Evolutionary conservation across 257 asterid genomes (phyloP).

Genomic region (Plantago major): DNA sequence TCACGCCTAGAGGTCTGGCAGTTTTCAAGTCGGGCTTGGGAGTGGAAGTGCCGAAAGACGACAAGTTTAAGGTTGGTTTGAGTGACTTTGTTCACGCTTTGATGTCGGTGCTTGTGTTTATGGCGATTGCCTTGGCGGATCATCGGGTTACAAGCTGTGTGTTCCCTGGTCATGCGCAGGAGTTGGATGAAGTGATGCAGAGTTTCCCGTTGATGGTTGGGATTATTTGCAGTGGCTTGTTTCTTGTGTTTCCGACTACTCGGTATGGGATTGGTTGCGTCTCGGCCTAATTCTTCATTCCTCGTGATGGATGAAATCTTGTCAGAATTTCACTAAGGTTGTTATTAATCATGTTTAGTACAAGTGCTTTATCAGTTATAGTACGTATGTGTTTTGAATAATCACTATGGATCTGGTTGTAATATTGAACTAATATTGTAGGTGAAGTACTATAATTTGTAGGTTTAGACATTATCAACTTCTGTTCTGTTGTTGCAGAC

Average conservation of each 20-base stretch:
- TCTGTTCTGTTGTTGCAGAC: too few relatives aligned
- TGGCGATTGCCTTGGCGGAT: constrained; percentile 76
- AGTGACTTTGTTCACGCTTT: constrained; percentile 80
- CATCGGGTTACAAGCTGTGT: constrained; percentile 78
- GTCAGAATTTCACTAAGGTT: too few relatives aligned
- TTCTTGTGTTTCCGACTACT: constrained; percentile 84
- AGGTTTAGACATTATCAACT: too few relatives aligned
- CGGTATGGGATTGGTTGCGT: constrained; percentile 81
- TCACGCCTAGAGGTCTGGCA: constrained; percentile 58
- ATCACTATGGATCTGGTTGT: too few relatives aligned
- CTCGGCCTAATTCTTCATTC: constrained; percentile 44
- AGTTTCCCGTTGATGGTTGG: constrained; percentile 93
- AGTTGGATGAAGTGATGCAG: constrained; percentile 79
- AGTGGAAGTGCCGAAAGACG: constrained; percentile 67
- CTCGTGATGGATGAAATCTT: too few relatives aligned
- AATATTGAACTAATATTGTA: too few relatives aligned
- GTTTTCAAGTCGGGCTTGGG: constrained; percentile 71
- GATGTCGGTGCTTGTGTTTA: constrained; percentile 78
- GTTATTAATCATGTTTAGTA: too few relatives aligned
- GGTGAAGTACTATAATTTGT: too few relatives aligned
- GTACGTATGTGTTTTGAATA: too few relatives aligned
- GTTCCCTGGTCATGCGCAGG: constrained; percentile 67
- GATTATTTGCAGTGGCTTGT: constrained; percentile 72
- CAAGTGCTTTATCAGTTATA: too few relatives aligned
- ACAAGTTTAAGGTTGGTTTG: constrained; percentile 46